Base-by-base conservation (phyloP, 2,329 filamentous ascomycete genomes). In the Colletotrichum gigasporum region DNA sequence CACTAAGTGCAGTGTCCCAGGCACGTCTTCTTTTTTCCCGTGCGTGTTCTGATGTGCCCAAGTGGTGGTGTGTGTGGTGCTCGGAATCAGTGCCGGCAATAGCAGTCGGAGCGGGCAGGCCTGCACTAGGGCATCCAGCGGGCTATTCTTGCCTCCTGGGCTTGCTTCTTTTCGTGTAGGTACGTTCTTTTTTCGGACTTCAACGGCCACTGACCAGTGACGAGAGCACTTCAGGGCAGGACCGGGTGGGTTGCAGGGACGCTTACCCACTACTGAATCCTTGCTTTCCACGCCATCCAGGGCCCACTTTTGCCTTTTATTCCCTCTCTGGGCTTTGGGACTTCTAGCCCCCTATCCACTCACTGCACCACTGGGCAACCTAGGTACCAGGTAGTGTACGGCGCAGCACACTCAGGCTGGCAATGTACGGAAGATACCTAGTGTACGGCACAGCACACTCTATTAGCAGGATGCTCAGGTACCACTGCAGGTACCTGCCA, bases 261-360 rank as follows among this genome's bases (percentile, higher is more conserved):
- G 37, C 44, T 34, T 9, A 45, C 35, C n/a, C n/a, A 50, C 24
- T 35, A 9, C 22, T 28, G n/a, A 48, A 50, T 63, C 53, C 52
- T 56, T 39, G 58, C 44, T 52, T 28, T 35, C 37, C 28, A 57
- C 35, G 44, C 58, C 58, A 56, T 35, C 30, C 35, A 34, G 11
- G 24, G 9, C 48, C 37, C 41, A 35, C 41, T 47, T 22, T 22
- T 60, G 30, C 32, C 41, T 48, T 64, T 48, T 41, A 47, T 53
- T 64, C 55, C 42, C 55, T 54, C 55, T 61, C 55, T 55, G 61
- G 61, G 61, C 61, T 64, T 54, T 44, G 61, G 47, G 47, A 61
- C 20, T 59, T 63, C 18, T 61, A 41, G n/a, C n/a, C n/a, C n/a
- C n/a, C 39, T 47, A 37, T 47, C 39, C 37, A n/a, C 47, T 44